Evolutionary conservation across 768 basidiomycete genomes (phyloP), one percentile per base, ranked within the genome.

Genomic region (Brasilioporus rufonigricans): DNA sequence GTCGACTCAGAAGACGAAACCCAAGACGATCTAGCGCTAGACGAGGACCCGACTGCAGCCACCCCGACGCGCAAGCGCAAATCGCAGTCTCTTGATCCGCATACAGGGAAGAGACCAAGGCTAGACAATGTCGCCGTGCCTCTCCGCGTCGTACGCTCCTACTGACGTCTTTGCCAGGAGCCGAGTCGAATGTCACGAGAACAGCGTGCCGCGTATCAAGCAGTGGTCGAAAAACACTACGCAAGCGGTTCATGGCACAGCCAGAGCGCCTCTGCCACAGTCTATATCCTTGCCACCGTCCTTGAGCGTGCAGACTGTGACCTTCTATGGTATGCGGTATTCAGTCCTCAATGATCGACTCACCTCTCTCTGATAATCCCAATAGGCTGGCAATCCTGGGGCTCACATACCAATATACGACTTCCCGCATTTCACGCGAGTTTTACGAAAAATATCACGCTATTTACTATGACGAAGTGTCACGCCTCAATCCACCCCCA

Each of bases 251-350:
- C 91, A 44, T 91, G 84, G 74, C 82, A 91, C 64, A 92, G 93
- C 1, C 93, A 93, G 73, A 92, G 91, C 63, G 93, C 91, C 8
- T 85, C 94, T 11, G 87, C 89, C 23, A 89, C 88, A 27, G 82
- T 98, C 48, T 98, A 96, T 69, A 78, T 92, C 58, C 83, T 99
- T 4, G 92, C 95, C 11, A 93, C 89, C 5, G 80, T 86, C n/a
- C 80, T 98, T 10, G 93, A 95, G 64, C 84, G 95, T 32, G 89
- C 87, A 12, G 96, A 98, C 69, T 92, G 93, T 65, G 93, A 98
- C 69, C 78, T 95, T 8, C 76, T 98, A 44, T 99, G 97, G 97
- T 93, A 64, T 46, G 77, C 61, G 29, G 16, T 19, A 35, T 38
- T 51, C 35, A n/a, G n/a, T n/a, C n/a, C n/a, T n/a, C n/a, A 16